A percentile compares a stretch with the other conserved stretches of the same genome.
Conservation (phyloP, 2,329 filamentous ascomycete species). For the Didymella segeticola region DNA sequence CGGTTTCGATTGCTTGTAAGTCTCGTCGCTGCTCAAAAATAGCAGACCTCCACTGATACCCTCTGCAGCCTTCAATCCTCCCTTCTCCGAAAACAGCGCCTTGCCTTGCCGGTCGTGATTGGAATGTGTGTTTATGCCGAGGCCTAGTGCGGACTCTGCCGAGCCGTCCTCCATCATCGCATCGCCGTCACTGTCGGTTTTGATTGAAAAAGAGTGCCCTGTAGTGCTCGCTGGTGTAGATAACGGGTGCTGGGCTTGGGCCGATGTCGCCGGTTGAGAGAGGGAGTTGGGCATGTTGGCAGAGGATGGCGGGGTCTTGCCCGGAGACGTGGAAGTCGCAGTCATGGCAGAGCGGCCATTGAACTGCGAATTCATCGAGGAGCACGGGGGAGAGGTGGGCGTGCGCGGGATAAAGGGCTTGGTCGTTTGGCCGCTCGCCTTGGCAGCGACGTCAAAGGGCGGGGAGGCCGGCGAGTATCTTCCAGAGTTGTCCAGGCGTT, state of each 20-base stretch:
- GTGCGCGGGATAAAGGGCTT: conserved; percentile 56
- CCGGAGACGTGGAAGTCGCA: conserved; percentile 35
- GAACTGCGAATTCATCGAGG: conserved; percentile 55
- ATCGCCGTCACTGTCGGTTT: conserved; percentile 52
- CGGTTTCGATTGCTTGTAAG: conserved; percentile 57
- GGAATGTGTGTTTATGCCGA: conserved; percentile 50
- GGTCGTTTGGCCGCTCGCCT: conserved; percentile 47
- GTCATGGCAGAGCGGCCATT: conserved; percentile 44
- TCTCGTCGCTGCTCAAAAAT: conserved; percentile 46
- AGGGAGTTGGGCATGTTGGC: conserved; percentile 46
- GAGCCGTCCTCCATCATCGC: conserved; percentile 50
- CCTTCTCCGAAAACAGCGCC: conserved; percentile 33
- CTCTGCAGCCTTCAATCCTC: conserved; percentile 37
- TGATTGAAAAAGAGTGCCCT: conserved; percentile 39
- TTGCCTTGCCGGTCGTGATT: conserved; percentile 56
- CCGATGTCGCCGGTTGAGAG: conserved; percentile 44
- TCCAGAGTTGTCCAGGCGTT: conserved; percentile 48
- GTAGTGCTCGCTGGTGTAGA: conserved; percentile 50
- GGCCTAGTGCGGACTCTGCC: conserved; percentile 36
- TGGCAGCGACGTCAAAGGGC: conserved; percentile 49
- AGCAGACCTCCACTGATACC: conserved; percentile 40
- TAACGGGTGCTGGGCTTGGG: conserved; percentile 39
- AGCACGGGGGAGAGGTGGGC: conserved; percentile 56
- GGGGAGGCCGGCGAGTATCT: conserved; percentile 56
- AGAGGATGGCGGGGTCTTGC: conserved; percentile 53